Evolutionary conservation across 306 rosid genomes (phyloP), one percentile per base, ranked within the genome.

Genomic region (Vigna radiata): DNA sequence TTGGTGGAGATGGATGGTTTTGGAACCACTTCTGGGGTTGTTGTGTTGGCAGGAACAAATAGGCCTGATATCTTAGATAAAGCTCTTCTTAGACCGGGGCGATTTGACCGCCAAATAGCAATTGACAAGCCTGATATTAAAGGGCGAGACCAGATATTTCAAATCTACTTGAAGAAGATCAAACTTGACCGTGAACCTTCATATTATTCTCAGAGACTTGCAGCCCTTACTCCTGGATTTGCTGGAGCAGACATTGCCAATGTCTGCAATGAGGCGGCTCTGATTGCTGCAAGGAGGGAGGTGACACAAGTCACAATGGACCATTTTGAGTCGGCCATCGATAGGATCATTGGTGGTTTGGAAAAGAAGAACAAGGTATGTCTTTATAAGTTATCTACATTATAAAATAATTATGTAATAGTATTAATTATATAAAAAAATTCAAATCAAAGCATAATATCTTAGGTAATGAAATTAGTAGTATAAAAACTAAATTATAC

Each of bases 161-260:
- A 84, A 84, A 87, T 95, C 47, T 95, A 95, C 83, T 77, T 95
- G 82, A 90, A 88, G 59, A 95, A 83, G 83, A 86, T 95, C 75
- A 95, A 95, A 83, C 97, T 95, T 78, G 92, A 92, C 79, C 97
- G 83, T 8, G 84, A 86, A 70, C 98, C 98, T 70, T 87, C 93
- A 53, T 95, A 79, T 79, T 95, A 64, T 85, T 95, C 98, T 6
- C 96, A 90, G 62, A 89, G 97, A 86, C 97, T 95, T 67, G 97
- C 98, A 41, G 97, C 98, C 53, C 90, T 92, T 44, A 95, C 97
- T n/a, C 98, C 98, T 43, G 98, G 98, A 72, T 92, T 95, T 89
- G 97, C 97, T 27, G 98, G 98, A 74, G 98, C 98, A n/a, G 98
- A 92, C 87, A 95, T 95, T 85, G 97, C 98, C 53, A 95, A 95